These are phyloP conservation scores for Candida tibetensis DNA, from an alignment of 805 yeast species.

Conservation along the genomic window DNA sequence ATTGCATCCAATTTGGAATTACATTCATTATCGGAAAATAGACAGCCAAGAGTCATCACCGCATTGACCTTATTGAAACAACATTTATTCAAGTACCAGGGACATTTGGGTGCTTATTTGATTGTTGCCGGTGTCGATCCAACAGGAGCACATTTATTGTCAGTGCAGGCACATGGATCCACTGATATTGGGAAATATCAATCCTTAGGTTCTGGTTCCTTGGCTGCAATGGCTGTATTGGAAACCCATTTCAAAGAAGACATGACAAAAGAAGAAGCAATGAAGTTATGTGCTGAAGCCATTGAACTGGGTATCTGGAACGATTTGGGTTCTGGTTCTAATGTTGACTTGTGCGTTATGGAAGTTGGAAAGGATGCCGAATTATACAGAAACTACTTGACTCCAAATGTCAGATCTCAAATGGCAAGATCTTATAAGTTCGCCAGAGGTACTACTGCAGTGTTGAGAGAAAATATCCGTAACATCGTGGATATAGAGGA, in stretches of 20 bases:
- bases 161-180: slow-evolving; percentile 97
- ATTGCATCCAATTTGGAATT: slow-evolving; percentile 88
- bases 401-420: slow-evolving; percentile 83
- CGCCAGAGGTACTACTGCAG: slow-evolving; percentile 90
- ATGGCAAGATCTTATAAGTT: slow-evolving; percentile 85
- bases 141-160: slow-evolving; percentile 88
- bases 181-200: slow-evolving; percentile 94
- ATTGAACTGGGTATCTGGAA: slow-evolving; percentile 98
- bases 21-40: slow-evolving; percentile 77
- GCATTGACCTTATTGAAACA: slow-evolving; percentile 92
- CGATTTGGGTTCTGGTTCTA: slow-evolving; percentile 97
- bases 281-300: slow-evolving; percentile 85
- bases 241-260: slow-evolving; percentile 84
- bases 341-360: slow-evolving; percentile 96
- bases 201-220: slow-evolving; percentile 92
- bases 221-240: slow-evolving; percentile 97
- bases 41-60: slow-evolving; percentile 91
- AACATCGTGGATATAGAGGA: slow-evolving; percentile 68
- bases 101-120: slow-evolving; percentile 94
- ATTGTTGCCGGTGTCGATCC: slow-evolving; percentile 99
- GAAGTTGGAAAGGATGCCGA: slow-evolving; percentile 87
- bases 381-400: slow-evolving; percentile 79
- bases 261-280: slow-evolving; percentile 84
- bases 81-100: slow-evolving; percentile 94
- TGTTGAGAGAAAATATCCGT: slow-evolving; percentile 65